phyloP scores from a whole-genome alignment of 805 yeast species.

The Vanderwaltozyma verrucispora region DNA sequence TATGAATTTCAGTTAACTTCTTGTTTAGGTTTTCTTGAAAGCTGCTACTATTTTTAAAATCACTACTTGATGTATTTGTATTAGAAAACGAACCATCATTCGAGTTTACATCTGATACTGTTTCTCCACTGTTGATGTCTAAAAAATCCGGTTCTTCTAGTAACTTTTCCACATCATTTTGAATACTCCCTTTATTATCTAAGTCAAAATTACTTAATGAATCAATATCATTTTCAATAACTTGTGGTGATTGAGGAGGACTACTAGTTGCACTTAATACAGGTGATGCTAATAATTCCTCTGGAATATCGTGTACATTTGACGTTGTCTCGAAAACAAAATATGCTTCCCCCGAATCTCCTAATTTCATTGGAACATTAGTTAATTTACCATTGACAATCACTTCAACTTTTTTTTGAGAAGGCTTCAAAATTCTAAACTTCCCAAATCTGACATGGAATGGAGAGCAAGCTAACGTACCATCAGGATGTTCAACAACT shows the following conservation, averaged over 20 bases:
- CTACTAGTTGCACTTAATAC: slow-evolving; percentile 60
- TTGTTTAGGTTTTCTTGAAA: slow-evolving; percentile 42
- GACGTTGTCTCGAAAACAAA: slow-evolving; percentile 84
- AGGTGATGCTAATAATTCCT: slow-evolving; percentile 76
- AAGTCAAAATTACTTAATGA: slow-evolving; percentile 2
- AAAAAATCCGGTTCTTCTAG: slow-evolving; percentile 28
- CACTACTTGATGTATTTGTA: neutral
- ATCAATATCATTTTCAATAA: slow-evolving; percentile 4
- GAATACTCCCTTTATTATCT: neutral
- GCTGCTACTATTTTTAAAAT: slow-evolving; percentile 1
- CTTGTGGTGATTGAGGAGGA: slow-evolving; percentile 35
- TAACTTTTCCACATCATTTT: slow-evolving; percentile 2
- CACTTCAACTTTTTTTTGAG: slow-evolving; percentile 88
- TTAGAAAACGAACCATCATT: neutral
- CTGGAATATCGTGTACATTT: slow-evolving; percentile 51
- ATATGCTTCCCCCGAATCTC: slow-evolving; percentile 97
- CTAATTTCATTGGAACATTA: slow-evolving; percentile 87
- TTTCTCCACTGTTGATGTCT: slow-evolving; percentile 15
- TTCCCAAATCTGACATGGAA: slow-evolving; percentile 96
- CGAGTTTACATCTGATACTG: neutral
- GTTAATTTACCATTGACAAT: slow-evolving; percentile 74
- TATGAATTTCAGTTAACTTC: slow-evolving; percentile 57
- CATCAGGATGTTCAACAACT: slow-evolving; percentile 80
- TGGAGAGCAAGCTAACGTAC: slow-evolving; percentile 78
- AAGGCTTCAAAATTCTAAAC: slow-evolving; percentile 83